Conservation (phyloP, 495 filamentous ascomycete genomes). For the Xylaria castorea region DNA sequence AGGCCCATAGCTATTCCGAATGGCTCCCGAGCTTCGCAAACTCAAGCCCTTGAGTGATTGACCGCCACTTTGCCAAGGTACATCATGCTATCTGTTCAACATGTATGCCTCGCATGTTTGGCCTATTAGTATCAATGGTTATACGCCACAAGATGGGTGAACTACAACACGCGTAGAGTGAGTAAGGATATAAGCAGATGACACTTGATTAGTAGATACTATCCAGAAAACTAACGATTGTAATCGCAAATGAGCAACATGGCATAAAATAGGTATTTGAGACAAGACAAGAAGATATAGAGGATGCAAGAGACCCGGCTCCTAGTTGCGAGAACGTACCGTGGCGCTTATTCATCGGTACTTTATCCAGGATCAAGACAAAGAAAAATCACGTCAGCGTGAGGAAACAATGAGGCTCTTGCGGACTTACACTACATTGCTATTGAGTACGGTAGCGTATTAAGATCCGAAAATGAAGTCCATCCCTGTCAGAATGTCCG, state of each 20-base stretch:
- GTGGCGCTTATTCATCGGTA: conserved; percentile 13
- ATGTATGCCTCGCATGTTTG: neutral
- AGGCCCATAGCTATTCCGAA: conserved; percentile 5
- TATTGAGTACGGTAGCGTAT: neutral
- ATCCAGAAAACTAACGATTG: neutral
- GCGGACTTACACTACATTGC: neutral
- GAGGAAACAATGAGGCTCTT: conserved; percentile 23
- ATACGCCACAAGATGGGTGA: neutral
- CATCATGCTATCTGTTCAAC: neutral
- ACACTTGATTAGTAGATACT: neutral
- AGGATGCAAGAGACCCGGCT: neutral
- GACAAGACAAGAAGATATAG: neutral
- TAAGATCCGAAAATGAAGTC: conserved; percentile 4
- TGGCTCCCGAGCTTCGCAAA: conserved; percentile 14
- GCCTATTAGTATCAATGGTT: neutral
- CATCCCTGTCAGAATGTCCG: neutral
- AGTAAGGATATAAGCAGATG: neutral
- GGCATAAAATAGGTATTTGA: neutral
- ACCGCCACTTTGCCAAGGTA: conserved; percentile 23
- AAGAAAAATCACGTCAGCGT: neutral
- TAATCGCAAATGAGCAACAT: neutral
- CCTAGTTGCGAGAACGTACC: neutral
- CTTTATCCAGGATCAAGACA: neutral
- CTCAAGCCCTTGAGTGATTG: conserved; percentile 15
- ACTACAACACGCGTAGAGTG: neutral